phyloP scores from a whole-genome alignment of 2,329 filamentous ascomycete genomes.

The Pseudogymnoascus sp. region DNA sequence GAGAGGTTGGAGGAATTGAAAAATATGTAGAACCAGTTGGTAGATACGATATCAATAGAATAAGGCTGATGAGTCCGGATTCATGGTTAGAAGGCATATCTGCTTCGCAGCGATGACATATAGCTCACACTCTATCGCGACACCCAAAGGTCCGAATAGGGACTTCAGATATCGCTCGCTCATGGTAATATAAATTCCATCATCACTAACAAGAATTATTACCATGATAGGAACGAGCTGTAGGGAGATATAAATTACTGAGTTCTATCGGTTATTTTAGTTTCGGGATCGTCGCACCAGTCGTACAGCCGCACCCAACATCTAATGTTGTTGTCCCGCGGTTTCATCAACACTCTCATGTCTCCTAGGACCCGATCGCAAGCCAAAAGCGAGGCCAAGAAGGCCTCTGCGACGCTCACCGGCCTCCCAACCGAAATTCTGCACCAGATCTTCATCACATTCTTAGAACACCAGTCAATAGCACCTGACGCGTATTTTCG shows the following conservation, averaged over 20 bases:
- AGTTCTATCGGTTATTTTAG: neutral
- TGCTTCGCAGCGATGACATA: neutral
- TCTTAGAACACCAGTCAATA: neutral
- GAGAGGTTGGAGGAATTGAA: slow-evolving; percentile 48
- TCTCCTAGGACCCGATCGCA: neutral
- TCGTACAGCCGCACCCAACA: too few relatives aligned
- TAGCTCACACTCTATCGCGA: neutral
- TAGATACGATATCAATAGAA: neutral
- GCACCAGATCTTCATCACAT: neutral
- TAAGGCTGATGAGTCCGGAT: neutral
- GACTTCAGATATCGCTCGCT: too few relatives aligned
- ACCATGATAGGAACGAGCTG: too few relatives aligned
- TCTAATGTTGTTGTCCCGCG: neutral
- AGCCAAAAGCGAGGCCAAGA: neutral
- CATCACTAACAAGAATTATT: too few relatives aligned
- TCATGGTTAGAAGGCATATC: neutral
- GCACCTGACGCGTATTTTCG: neutral
- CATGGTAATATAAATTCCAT: too few relatives aligned
- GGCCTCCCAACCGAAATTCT: neutral
- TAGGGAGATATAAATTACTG: neutral
- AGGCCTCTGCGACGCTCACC: neutral
- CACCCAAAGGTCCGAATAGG: too few relatives aligned
- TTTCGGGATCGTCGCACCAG: neutral
- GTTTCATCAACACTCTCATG: neutral
- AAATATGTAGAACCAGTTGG: slow-evolving; percentile 9